phyloP scores from a whole-genome alignment of 2,329 filamentous ascomycete species.

The Trichoderma oligosporum region DNA sequence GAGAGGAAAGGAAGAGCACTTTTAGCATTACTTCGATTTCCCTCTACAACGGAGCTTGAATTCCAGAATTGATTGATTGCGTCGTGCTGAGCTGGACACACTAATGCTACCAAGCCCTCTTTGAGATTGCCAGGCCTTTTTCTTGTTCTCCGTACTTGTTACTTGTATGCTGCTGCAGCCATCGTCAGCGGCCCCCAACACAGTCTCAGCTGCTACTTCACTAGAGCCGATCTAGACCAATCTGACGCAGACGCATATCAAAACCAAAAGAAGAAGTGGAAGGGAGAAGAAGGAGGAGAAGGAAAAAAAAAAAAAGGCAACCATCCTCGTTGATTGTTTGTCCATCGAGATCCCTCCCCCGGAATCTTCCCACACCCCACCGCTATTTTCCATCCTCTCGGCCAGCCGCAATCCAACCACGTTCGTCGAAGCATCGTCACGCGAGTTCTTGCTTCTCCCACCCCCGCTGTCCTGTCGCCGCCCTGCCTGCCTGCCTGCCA shows the following conservation, averaged over 20 bases:
- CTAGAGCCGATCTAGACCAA: conserved; percentile 4
- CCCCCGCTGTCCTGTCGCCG: neutral
- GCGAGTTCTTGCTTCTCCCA: neutral
- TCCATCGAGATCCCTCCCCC: conserved; percentile 13
- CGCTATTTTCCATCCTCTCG: conserved; percentile 12
- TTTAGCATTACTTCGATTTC: neutral
- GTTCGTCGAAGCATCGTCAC: conserved; percentile 10
- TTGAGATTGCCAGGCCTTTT: too few relatives aligned
- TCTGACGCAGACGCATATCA: neutral
- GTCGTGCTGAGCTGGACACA: too few relatives aligned
- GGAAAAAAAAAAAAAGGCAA: too few relatives aligned
- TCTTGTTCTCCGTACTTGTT: too few relatives aligned
- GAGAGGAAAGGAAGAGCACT: neutral
- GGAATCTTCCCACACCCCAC: neutral
- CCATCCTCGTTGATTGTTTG: too few relatives aligned
- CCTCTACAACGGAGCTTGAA: too few relatives aligned
- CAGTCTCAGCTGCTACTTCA: neutral
- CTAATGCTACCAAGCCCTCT: too few relatives aligned
- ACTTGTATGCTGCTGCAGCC: neutral
- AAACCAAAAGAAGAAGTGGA: too few relatives aligned
- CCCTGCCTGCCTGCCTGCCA: conserved; percentile 11
- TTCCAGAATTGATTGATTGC: too few relatives aligned
- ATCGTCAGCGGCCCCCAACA: neutral
- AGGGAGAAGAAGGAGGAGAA: too few relatives aligned
- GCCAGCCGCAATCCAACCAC: conserved; percentile 16